Base-by-base conservation (phyloP, 2,329 filamentous ascomycete genomes). In the Fusarium chlamydosporum region DNA sequence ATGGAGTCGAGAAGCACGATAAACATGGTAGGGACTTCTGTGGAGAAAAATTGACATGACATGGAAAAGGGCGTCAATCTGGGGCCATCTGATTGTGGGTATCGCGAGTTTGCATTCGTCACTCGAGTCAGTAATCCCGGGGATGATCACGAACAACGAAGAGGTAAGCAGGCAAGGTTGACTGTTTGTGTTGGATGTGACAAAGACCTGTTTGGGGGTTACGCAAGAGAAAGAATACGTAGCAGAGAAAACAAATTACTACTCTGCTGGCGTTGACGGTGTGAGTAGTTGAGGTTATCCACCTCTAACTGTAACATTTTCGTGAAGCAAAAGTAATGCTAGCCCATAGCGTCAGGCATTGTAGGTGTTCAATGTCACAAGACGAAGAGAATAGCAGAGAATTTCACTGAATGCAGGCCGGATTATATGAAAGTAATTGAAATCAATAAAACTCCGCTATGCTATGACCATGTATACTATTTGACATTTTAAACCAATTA, bases 21-120 rank as follows among this genome's bases (percentile, higher is more conserved):
- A 29, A 27, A 20, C 31, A n/a, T 18, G 16, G 10, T 31, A 42
- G 59, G 48, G 42, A 34, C 31, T 18, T 20, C 33, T 50, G 47
- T 63, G 38, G 31, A n/a, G 7, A 3, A 47, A 48, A 10, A 6
- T 34, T 50, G 47, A 40, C 47, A 50, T 50, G 58, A 63, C 50
- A 63, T 31, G 42, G 13, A 11, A 57, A 62, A 62, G 59, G 59
- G 59, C 59, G 59, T 61, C 26, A 53, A n/a, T 61, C 20, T 3
- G 33, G 23, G 15, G n/a, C 26, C 6, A 20, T 26, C 23, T 23
- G 4, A 29, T 4, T 20, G 56, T 61, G 58, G 57, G 23, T 61
- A 54, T 41, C 23, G 6, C 1, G 3, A 6, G 9, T 20, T 2
- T 38, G 33, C 38, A 27, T 12, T 16, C 27, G 47, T 38, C 6